phyloP scores from a whole-genome alignment of 1,284 basidiomycete genomes.

The Malassezia slooffiae region DNA sequence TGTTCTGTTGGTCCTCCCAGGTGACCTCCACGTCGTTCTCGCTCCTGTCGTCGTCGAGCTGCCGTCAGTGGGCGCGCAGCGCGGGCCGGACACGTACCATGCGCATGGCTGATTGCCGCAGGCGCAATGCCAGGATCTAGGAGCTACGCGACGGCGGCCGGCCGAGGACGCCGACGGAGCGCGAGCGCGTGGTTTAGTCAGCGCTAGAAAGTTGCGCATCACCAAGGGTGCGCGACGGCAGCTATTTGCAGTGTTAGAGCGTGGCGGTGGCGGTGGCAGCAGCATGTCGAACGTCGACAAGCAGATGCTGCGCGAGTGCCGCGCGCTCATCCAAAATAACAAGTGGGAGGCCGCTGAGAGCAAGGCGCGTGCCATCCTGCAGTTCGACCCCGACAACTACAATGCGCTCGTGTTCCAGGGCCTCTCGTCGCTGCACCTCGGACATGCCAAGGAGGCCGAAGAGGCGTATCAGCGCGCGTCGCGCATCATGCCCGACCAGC shows the following conservation, averaged over 20 bases:
- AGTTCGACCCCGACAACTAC: slow-evolving; percentile 38
- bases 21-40: slow-evolving; percentile 69
- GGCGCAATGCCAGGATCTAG: no score
- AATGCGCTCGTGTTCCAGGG: slow-evolving; percentile 31
- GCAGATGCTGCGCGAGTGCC: slow-evolving; percentile 15
- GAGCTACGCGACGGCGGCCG: no score
- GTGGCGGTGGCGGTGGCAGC: no score
- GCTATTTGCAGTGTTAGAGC: no score
- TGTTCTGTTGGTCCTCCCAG: slow-evolving; percentile 89
- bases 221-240: no score
- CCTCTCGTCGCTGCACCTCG: slow-evolving; percentile 29
- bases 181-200: no score
- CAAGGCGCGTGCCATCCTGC: slow-evolving; percentile 20
- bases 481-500: slow-evolving; percentile 33
- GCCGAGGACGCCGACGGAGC: no score
- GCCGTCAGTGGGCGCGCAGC: background rate
- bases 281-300: slow-evolving; percentile 14
- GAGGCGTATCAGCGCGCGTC: slow-evolving; percentile 45
- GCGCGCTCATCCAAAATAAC: slow-evolving; percentile 8
- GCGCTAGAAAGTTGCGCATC: no score
- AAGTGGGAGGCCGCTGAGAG: slow-evolving; percentile 10
- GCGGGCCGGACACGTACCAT: slow-evolving; percentile 13
- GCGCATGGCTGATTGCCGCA: no score
- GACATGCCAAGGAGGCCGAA: slow-evolving; percentile 25
- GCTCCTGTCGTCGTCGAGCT: slow-evolving; percentile 26